Base-by-base conservation (phyloP, 2,329 filamentous ascomycete species). In the Gaeumannomyces tritici region DNA sequence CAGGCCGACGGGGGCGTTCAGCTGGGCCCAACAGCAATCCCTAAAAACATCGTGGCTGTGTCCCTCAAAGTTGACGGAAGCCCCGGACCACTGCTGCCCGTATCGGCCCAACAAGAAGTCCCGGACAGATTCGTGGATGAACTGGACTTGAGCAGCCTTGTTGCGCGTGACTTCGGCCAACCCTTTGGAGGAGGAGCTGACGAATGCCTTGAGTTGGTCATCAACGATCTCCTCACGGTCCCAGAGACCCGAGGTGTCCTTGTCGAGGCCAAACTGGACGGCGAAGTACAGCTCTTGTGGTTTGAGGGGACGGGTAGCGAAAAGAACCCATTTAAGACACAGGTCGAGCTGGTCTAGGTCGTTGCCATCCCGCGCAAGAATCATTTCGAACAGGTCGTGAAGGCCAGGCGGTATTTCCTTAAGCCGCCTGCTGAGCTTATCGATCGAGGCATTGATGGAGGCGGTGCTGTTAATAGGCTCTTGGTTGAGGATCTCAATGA, bases 321-420 rank as follows among this genome's bases (percentile, higher is more conserved):
- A 85, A 0, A 87, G 71, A 0, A 87, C 72, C 79, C 79, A 86
- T 26, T 80, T 75, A 0, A 87, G 64, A 33, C 77, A 83, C 0
- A 82, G 65, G 0, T 75, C 62, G 0, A 85, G 65, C 0, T 75
- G 70, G 0, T 78, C 70, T 58, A 71, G 70, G 5, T 82, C 73
- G 0, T 72, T 51, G 0, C 62, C 24, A 61, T 87, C 82, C 21
- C 81, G 74, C 0, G 63, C 75, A 2, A 86, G 62, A 0, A 86
- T 80, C 21, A 81, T 71, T 2, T 71, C 73, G 63, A 88, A 86
- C 0, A 88, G 66, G 0, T 80, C 72, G 47, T 73, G 67, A 0
- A 87, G 70, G 0, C 72, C 71, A 1, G 11, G 62, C 0, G 79
- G 80, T 0, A 80, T 70, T 1, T 75, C 67, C 0, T 60, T 27